Base-by-base conservation (phyloP, 106 monocot species). In the Apostasia shenzhenica region DNA sequence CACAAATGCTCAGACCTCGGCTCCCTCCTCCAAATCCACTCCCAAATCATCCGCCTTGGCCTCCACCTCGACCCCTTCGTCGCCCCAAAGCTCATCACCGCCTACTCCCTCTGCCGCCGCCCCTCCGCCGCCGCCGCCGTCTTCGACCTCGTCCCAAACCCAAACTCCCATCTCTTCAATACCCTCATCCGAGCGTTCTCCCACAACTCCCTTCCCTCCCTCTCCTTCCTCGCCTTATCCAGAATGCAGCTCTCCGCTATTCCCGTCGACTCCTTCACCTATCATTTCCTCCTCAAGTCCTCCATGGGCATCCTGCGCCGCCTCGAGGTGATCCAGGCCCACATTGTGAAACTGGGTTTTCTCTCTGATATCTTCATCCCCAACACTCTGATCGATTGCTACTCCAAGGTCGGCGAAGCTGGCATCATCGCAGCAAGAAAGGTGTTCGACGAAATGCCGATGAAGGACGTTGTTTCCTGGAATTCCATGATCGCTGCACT, bases 201-300 rank as follows among this genome's bases (percentile, higher is more conserved):
- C 26, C 58, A 72, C 63, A 75, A 81, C 56, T 70, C 71, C 62
- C 63, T 38, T 12, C 68, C 70, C 3, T 12, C 49, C 55, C 58
- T 43, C 7, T 77, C 85, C 13, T 79, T 94, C 70, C 9, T 45
- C 44, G 44, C 62, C 8, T 87, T 94, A 78, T 39, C 54, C 45
- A 50, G 50, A 40, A 84, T 94, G 93, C 86, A 68, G 54, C 41
- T 37, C 6, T 44, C 11, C 0, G 72, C 60, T 37, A 41, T 84
- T 8, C 43, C 66, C 46, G 68, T 81, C 41, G 94, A 94, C 56
- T 81, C 67, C 45, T 94, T 88, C 74, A 94, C 94, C 8, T 94
- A 75, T 71, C 75, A 87, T 2, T 85, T 82, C 55, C 87, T 94
- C 57, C 80, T 94, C 55, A 91, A 79, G 75, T 84, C 90, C 12